Conservation (phyloP, 1,139 yeast species). For the Zygoascus hellenicus region DNA sequence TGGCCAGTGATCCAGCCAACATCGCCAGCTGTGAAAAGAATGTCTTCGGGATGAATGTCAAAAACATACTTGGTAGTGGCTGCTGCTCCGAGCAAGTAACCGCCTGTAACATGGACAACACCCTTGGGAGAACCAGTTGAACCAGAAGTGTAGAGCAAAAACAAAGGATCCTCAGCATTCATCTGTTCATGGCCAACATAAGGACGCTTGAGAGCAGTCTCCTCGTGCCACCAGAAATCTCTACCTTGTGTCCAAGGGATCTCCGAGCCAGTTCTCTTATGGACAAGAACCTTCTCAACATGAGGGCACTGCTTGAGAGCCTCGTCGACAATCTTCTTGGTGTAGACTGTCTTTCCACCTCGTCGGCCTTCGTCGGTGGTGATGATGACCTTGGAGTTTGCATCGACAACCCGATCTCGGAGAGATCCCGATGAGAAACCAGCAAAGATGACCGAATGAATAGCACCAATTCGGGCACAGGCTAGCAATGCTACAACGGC, state of each 20-base stretch:
- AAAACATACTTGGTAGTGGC: constrained; percentile 89
- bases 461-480: constrained; percentile 90
- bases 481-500: constrained; percentile 94
- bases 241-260: constrained; percentile 73
- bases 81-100: constrained; percentile 91
- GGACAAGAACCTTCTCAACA: constrained; percentile 79
- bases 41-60: constrained; percentile 84
- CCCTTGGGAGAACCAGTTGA: constrained; percentile 99
- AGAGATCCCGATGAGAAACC: constrained; percentile 95
- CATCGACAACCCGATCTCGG: constrained; percentile 85
- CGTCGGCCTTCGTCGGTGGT: constrained; percentile 96
- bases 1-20: constrained; percentile 99
- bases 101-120: constrained; percentile 92
- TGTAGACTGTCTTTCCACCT: constrained; percentile 89
- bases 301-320: constrained; percentile 74
- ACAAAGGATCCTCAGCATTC: constrained; percentile 86
- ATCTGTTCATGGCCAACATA: constrained; percentile 86
- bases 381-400: constrained; percentile 80
- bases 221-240: constrained; percentile 94
- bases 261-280: constrained; percentile 74
- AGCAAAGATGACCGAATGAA: constrained; percentile 94
- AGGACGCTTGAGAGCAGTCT: constrained; percentile 70
- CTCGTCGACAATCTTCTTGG: constrained; percentile 92
- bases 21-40: constrained; percentile 95
- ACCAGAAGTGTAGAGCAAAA: constrained; percentile 91